These are phyloP conservation scores for Cladophialophora psammophila DNA, from an alignment of 2,329 filamentous ascomycete species.

Conservation along the genomic window DNA sequence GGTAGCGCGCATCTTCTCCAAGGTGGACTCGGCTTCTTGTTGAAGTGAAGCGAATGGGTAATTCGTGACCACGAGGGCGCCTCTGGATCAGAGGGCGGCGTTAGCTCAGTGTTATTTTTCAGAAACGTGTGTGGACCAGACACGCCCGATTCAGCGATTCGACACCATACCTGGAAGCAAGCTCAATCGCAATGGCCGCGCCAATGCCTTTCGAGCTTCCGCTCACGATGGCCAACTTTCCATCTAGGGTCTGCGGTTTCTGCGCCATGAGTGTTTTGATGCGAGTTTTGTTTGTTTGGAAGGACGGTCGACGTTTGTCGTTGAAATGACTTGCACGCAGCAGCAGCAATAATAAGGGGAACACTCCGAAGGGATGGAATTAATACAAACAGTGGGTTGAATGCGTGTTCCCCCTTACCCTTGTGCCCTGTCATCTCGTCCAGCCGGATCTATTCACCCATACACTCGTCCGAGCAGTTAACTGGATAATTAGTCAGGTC, in stretches of 20 bases:
- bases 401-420: too few species aligned
- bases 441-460: too few species aligned
- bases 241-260: conserved; percentile 24
- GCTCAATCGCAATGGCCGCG: conserved; percentile 50
- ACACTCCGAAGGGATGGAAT: too few species aligned
- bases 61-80: conserved; percentile 22
- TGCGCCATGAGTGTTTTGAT: conserved; percentile 8
- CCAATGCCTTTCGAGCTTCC: conserved; percentile 61
- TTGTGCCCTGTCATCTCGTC: too few species aligned
- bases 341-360: too few species aligned
- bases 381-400: too few species aligned
- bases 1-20: conserved; percentile 17
- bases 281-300: background rate
- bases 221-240: conserved; percentile 54
- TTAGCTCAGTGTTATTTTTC: background rate
- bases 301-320: background rate
- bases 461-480: too few species aligned
- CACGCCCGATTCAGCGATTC: background rate
- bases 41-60: conserved; percentile 16
- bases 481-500: too few species aligned
- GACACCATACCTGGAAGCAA: conserved; percentile 17
- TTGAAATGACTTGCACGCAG: background rate
- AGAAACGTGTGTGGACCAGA: background rate
- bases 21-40: conserved; percentile 13
- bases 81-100: background rate